Conservation (phyloP, 2,329 filamentous ascomycete genomes). For the Phaeosphaeriaceae sp. region DNA sequence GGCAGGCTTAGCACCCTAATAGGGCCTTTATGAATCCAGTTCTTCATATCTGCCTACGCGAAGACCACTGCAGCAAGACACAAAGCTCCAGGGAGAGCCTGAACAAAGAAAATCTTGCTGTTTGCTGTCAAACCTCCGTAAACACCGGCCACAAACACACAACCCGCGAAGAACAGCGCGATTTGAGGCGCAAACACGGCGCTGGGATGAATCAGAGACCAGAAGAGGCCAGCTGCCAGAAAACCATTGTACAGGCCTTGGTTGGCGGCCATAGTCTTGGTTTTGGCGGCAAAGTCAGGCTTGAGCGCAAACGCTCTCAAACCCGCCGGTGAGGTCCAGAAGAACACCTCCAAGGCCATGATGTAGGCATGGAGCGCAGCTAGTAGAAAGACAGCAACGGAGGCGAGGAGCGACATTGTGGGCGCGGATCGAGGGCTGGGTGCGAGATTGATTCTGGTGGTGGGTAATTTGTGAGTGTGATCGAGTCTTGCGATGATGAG, state of each 20-base stretch:
- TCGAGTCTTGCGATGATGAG: not conserved
- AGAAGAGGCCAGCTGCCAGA: slow-evolving; percentile 3
- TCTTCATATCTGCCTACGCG: too few species aligned
- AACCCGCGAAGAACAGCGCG: slow-evolving; percentile 1
- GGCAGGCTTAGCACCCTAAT: too few species aligned
- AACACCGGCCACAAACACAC: slow-evolving; percentile 1
- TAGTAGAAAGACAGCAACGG: slow-evolving; percentile 1
- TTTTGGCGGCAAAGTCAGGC: slow-evolving; percentile 3
- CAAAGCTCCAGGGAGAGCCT: slow-evolving; percentile 2
- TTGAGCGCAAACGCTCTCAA: slow-evolving; percentile 1
- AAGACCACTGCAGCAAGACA: slow-evolving; percentile 1
- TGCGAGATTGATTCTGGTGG: not conserved
- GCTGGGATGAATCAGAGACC: slow-evolving; percentile 2
- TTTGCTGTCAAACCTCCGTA: slow-evolving; percentile 1
- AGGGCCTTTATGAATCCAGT: too few species aligned
- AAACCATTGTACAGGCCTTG: slow-evolving; percentile 3
- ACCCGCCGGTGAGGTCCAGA: slow-evolving; percentile 2
- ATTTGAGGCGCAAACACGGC: slow-evolving; percentile 3
- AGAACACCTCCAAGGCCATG: slow-evolving; percentile 3
- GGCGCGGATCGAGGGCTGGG: not conserved
- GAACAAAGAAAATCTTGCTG: slow-evolving; percentile 1
- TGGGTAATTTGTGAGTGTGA: not conserved
- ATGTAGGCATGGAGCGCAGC: slow-evolving; percentile 2
- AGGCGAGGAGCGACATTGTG: slow-evolving; percentile 2
- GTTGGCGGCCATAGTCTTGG: slow-evolving; percentile 2